Conservation (phyloP, 2,329 filamentous ascomycete species). For the Acephala macrosclerotiorum region DNA sequence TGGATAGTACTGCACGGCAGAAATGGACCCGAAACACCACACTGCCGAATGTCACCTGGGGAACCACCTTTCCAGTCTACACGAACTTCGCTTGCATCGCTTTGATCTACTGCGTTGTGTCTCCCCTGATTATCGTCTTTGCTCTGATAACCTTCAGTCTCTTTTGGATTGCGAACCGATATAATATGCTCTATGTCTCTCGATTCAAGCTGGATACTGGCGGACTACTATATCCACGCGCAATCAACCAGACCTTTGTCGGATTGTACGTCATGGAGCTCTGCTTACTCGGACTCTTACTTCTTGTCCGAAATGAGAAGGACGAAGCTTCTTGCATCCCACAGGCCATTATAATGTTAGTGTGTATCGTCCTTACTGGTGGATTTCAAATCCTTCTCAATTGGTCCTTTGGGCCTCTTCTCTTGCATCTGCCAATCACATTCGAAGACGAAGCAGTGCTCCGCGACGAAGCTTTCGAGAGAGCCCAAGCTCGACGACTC, state of each 20-base stretch:
- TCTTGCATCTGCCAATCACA: conserved; percentile 90
- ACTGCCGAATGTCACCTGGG: conserved; percentile 84
- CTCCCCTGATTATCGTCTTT: conserved; percentile 91
- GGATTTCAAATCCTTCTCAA: conserved; percentile 85
- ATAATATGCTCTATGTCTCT: conserved; percentile 94
- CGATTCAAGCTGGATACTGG: conserved; percentile 91
- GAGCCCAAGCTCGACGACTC: conserved; percentile 75
- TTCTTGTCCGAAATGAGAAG: conserved; percentile 70
- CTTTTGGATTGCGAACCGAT: conserved; percentile 95
- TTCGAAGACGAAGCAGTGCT: conserved; percentile 93
- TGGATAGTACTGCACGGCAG: conserved; percentile 81
- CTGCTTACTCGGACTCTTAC: conserved; percentile 88
- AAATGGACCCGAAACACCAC: conserved; percentile 89
- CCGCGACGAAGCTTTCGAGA: conserved; percentile 88
- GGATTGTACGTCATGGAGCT: conserved; percentile 96
- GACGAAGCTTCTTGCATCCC: conserved; percentile 66
- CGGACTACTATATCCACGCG: conserved; percentile 87
- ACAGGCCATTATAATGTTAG: conserved; percentile 86
- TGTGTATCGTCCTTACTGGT: conserved; percentile 73
- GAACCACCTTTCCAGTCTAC: conserved; percentile 93
- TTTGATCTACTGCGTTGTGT: conserved; percentile 86
- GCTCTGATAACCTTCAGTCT: conserved; percentile 90
- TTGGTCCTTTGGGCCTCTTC: conserved; percentile 81
- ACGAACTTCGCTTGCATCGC: conserved; percentile 96
- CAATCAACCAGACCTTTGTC: conserved; percentile 94